Evolutionary conservation across 768 basidiomycete genomes (phyloP).

Genomic region (Trametes cubensis): DNA sequence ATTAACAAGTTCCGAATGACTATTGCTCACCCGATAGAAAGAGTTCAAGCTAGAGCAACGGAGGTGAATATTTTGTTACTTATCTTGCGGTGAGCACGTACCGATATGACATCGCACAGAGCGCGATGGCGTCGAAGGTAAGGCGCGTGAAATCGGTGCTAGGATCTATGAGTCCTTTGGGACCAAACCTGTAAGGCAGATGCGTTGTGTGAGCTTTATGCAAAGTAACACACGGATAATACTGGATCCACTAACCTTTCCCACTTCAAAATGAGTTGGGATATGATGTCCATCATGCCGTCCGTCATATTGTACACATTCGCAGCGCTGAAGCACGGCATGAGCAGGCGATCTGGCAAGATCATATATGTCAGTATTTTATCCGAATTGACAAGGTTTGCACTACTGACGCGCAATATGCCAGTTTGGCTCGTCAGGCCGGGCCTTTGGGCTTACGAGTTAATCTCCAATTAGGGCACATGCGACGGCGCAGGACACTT

Average conservation of each 20-base stretch:
- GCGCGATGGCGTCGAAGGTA: conserved; percentile 49
- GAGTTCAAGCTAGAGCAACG: conserved; percentile 43
- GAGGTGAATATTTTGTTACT: not conserved
- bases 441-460: conserved; percentile 29
- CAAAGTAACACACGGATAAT: not conserved
- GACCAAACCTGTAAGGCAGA: conserved; percentile 41
- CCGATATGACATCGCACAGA: conserved; percentile 49
- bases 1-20: too few relatives aligned
- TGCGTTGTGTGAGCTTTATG: not conserved
- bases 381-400: too few relatives aligned
- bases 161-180: conserved; percentile 43
- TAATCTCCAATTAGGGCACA: conserved; percentile 29
- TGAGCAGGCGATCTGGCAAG: conserved; percentile 41
- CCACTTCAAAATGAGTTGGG: conserved; percentile 49
- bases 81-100: conserved; percentile 15
- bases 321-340: conserved; percentile 45
- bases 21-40: conserved; percentile 41
- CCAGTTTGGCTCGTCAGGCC: conserved; percentile 50
- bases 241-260: conserved; percentile 39
- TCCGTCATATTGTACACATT: conserved; percentile 48
- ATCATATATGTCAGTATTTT: not conserved
- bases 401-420: conserved; percentile 42
- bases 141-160: conserved; percentile 50
- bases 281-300: conserved; percentile 48
- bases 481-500: conserved; percentile 23